Evolutionary conservation across 75 land plant species (phyloP).

Genomic region (Cryptomeria japonica): DNA sequence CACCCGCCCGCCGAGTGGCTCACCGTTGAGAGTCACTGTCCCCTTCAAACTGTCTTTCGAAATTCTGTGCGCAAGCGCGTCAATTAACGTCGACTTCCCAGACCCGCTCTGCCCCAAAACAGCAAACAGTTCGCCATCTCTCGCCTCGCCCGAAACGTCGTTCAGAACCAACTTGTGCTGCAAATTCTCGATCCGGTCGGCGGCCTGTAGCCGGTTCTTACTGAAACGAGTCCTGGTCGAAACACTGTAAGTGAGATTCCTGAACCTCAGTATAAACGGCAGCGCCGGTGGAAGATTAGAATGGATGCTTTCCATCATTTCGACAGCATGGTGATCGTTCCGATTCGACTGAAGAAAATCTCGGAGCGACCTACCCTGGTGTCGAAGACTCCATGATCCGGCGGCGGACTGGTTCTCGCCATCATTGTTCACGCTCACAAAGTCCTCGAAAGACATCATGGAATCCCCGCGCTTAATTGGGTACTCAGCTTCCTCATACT

Average conservation of each 20-base stretch:
- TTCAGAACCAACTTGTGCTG: conserved; percentile 44
- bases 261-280: conserved; percentile 48
- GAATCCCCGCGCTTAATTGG: conserved; percentile 1
- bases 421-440: neutral
- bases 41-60: conserved; percentile 62
- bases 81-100: conserved; percentile 86
- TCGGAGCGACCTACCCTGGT: neutral
- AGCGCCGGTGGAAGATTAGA: neutral
- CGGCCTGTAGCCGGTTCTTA: neutral
- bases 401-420: neutral
- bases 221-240: conserved; percentile 12
- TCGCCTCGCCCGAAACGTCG: conserved; percentile 68
- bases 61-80: conserved; percentile 76
- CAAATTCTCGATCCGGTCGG: neutral
- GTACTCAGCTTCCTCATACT: neutral
- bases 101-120: conserved; percentile 87
- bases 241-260: conserved; percentile 48
- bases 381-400: neutral
- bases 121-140: conserved; percentile 83
- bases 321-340: neutral
- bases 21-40: conserved; percentile 59
- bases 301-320: neutral
- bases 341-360: neutral
- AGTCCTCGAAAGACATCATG: neutral
- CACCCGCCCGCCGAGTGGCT: conserved; percentile 39